Evolutionary conservation across 345 rosid genomes (phyloP).

Genomic region (Streptanthus diversifolius): DNA sequence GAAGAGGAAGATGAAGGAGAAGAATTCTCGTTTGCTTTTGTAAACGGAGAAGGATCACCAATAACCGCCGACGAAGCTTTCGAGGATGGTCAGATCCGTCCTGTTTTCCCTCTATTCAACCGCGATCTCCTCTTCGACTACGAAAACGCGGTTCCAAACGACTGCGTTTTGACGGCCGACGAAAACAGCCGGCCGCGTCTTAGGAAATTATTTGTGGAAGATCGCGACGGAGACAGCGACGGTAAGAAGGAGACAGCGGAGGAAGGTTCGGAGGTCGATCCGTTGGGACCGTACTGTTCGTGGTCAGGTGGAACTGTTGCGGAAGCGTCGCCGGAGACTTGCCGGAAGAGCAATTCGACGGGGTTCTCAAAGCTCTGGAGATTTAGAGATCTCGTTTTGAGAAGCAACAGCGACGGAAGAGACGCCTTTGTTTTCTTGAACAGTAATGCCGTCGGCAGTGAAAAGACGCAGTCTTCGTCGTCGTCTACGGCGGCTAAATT

Average conservation of each 20-base stretch:
- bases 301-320: slow-evolving; percentile 41
- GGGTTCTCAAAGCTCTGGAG: slow-evolving; percentile 55
- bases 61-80: slow-evolving; percentile 50
- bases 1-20: slow-evolving; percentile 34
- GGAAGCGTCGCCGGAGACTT: slow-evolving; percentile 45
- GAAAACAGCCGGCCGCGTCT: slow-evolving; percentile 27
- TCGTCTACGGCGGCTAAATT: slow-evolving; percentile 6
- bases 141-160: neutral
- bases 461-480: neutral
- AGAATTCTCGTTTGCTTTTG: slow-evolving; percentile 48
- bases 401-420: slow-evolving; percentile 60
- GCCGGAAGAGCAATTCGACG: slow-evolving; percentile 61
- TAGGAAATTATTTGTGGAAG: slow-evolving; percentile 43
- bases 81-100: slow-evolving; percentile 53
- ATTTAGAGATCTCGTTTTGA: slow-evolving; percentile 36
- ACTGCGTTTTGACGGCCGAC: neutral
- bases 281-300: slow-evolving; percentile 37
- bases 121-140: slow-evolving; percentile 31
- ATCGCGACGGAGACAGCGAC: slow-evolving; percentile 4
- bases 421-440: slow-evolving; percentile 58
- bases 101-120: slow-evolving; percentile 48
- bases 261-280: neutral
- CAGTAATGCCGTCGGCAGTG: neutral
- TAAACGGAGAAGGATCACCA: slow-evolving; percentile 38
- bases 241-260: too few relatives aligned